A percentile compares a stretch with the other conserved stretches of the same genome.
These are phyloP conservation scores for Penicillium flavigenum DNA, from an alignment of 495 filamentous ascomycete species.

Conservation along the genomic window DNA sequence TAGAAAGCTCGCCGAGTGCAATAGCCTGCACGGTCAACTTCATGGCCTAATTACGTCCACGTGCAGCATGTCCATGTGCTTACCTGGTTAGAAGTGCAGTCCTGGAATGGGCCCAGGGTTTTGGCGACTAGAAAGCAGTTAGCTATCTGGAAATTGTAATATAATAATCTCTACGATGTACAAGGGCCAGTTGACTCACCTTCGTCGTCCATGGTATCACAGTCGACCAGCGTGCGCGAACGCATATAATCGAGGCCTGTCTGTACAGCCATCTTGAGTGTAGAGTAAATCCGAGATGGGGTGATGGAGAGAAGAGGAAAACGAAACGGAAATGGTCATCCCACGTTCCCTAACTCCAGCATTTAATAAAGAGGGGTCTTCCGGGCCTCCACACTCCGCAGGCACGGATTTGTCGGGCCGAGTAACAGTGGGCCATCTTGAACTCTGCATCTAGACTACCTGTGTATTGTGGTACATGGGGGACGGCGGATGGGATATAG, in stretches of 20 bases:
- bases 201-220: conserved; percentile 59
- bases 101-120: conserved; percentile 57
- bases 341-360: background rate
- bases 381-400: conserved; percentile 1
- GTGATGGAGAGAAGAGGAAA: background rate
- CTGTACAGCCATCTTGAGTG: conserved; percentile 20
- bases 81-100: conserved; percentile 69
- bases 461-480: background rate
- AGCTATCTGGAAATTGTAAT: background rate
- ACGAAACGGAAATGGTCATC: background rate
- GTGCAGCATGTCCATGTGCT: background rate
- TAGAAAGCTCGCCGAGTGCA: conserved; percentile 56
- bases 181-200: conserved; percentile 27
- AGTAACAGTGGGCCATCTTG: background rate
- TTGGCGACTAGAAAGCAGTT: conserved; percentile 46
- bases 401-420: conserved; percentile 5
- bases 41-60: background rate
- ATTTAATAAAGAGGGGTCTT: background rate
- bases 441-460: background rate
- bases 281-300: background rate
- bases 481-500: background rate
- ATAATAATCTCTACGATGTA: background rate
- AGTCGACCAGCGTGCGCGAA: conserved; percentile 54
- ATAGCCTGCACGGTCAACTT: conserved; percentile 45
- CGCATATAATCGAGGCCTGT: conserved; percentile 43